A percentile compares a stretch with the other conserved stretches of the same genome.
Conservation (phyloP, 352 stramenopile genomes). For the Phytophthora megakarya region DNA sequence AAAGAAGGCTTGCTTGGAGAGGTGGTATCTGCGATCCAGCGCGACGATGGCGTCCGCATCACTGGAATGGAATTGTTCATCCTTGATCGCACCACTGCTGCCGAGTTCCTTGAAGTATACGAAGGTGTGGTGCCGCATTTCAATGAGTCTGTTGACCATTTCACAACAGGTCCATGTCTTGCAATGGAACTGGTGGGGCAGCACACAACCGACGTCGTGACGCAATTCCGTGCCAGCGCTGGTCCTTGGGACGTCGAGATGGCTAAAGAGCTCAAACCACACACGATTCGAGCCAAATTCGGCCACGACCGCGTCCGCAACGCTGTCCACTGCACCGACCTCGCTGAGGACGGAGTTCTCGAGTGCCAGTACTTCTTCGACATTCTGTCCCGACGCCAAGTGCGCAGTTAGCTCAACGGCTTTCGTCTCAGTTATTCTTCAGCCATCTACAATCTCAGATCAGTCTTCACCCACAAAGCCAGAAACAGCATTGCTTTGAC, state of each 20-base stretch:
- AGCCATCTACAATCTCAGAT: neutral
- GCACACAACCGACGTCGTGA: conserved; percentile 56
- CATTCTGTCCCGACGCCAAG: conserved; percentile 81
- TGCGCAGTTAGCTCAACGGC: conserved; percentile 30
- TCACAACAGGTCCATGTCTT: conserved; percentile 88
- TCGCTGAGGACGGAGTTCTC: conserved; percentile 88
- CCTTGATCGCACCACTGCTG: conserved; percentile 83
- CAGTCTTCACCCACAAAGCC: conserved; percentile 7
- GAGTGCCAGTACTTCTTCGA: conserved; percentile 95
- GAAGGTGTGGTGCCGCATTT: conserved; percentile 93
- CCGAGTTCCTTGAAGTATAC: conserved; percentile 93
- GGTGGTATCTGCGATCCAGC: conserved; percentile 86
- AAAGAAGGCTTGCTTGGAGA: conserved; percentile 81
- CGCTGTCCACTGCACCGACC: conserved; percentile 94
- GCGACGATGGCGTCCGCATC: conserved; percentile 67
- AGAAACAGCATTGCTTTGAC: conserved; percentile 5
- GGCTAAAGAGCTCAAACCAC: conserved; percentile 90
- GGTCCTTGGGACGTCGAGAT: conserved; percentile 93
- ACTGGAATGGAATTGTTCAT: conserved; percentile 90
- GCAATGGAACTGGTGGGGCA: conserved; percentile 88
- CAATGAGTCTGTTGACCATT: conserved; percentile 88
- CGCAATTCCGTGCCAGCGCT: conserved; percentile 80
- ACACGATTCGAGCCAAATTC: conserved; percentile 90
- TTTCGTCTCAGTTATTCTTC: no score
- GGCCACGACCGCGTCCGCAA: conserved; percentile 89